Percentiles rank a stretch among this genome's conserved stretches.
Conservation (phyloP, 768 basidiomycete species). For the Ramaria sp. region DNA sequence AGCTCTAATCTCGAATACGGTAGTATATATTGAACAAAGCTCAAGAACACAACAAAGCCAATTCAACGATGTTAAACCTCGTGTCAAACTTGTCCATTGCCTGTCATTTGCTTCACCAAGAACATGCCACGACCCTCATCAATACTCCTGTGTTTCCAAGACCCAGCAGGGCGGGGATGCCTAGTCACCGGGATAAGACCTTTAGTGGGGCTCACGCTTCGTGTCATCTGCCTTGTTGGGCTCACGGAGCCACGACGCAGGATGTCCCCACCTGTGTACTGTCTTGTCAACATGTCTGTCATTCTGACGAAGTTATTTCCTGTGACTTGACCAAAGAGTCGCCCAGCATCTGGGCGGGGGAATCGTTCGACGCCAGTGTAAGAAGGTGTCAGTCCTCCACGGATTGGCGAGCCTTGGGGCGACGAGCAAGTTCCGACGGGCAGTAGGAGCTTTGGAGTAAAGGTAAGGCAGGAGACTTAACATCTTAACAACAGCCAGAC, state of each 20-base stretch:
- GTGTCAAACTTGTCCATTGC: constrained; percentile 18
- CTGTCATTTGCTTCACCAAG: constrained; percentile 72
- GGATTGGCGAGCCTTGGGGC: constrained; percentile 43
- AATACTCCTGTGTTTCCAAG: constrained; percentile 47
- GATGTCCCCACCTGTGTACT: constrained; percentile 26
- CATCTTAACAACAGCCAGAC: constrained; percentile 4
- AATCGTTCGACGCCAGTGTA: constrained; percentile 24
- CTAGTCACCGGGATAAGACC: constrained; percentile 28
- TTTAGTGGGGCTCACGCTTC: constrained; percentile 58
- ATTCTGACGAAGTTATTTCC: constrained; percentile 57
- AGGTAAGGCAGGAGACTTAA: too few species aligned
- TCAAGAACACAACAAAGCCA: too few species aligned
- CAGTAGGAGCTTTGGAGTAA: constrained; percentile 41
- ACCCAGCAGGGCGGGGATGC: constrained; percentile 60
- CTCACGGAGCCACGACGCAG: constrained; percentile 59
- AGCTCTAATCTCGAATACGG: too few species aligned
- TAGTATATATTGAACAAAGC: too few species aligned
- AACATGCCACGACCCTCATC: constrained; percentile 71
- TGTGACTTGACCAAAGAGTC: constrained; percentile 35
- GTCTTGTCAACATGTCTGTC: constrained; percentile 27
- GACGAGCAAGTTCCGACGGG: constrained; percentile 30
- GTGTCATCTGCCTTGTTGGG: constrained; percentile 49
- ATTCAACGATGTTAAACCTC: too few species aligned
- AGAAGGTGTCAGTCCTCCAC: constrained; percentile 35
- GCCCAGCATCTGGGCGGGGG: neutral